Percentiles rank a stretch among this genome's conserved stretches.
These are phyloP conservation scores for Maudiozyma humilis DNA, from an alignment of 1,139 yeast genomes.

Conservation along the genomic window DNA sequence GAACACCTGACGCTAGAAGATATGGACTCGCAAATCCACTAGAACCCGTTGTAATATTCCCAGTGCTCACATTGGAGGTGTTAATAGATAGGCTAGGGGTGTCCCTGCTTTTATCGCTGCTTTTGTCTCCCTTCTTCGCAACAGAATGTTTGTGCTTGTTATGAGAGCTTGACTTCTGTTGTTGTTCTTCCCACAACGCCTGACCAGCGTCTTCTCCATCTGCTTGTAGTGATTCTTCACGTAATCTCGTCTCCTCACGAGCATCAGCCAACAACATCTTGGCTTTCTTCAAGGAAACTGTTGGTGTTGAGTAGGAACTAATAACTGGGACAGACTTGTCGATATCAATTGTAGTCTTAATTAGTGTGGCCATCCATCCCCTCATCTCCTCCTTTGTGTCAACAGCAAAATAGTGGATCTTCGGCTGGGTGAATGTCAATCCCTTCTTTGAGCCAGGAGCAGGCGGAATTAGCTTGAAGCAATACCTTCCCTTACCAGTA, in stretches of 20 bases:
- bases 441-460: conserved; percentile 97
- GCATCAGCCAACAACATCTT: conserved; percentile 81
- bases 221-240: conserved; percentile 41
- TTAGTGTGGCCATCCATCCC: conserved; percentile 88
- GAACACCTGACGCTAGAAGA: conserved; percentile 20
- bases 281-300: conserved; percentile 78
- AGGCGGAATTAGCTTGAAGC: conserved; percentile 92
- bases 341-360: conserved; percentile 92
- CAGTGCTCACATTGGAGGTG: conserved; percentile 13
- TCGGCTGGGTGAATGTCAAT: conserved; percentile 90
- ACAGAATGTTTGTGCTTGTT: neutral
- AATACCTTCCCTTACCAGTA: conserved; percentile 84
- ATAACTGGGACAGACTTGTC: conserved; percentile 90
- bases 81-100: conserved; percentile 14
- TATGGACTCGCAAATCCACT: conserved; percentile 23
- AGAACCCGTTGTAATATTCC: conserved; percentile 16
- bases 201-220: conserved; percentile 20
- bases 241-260: conserved; percentile 56
- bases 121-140: neutral
- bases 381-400: conserved; percentile 88
- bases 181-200: conserved; percentile 23
- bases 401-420: conserved; percentile 91
- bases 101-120: conserved; percentile 9
- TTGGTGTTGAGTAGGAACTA: conserved; percentile 92
- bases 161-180: conserved; percentile 7